These are phyloP conservation scores for Akebia trifoliata DNA, from an alignment of 164 flowering plant genomes.

Conservation along the genomic window DNA sequence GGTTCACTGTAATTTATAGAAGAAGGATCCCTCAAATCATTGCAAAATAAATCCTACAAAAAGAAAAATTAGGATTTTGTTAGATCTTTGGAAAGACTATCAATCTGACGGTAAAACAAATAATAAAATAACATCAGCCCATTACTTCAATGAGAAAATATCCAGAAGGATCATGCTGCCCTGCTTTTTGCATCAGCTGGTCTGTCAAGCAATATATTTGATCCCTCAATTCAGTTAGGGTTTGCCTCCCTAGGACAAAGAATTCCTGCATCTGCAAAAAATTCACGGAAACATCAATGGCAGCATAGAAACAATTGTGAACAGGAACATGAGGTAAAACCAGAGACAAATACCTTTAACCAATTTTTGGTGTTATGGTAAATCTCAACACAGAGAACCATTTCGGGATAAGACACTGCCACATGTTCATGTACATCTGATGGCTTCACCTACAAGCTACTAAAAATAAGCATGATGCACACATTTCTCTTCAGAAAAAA, in stretches of 20 bases:
- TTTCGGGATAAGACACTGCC: conserved; percentile 48
- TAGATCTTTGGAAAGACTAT: neutral
- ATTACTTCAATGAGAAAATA: conserved; percentile 87
- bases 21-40: conserved; percentile 67
- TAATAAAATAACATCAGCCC: conserved; percentile 2
- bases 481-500: no score
- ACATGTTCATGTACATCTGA: conserved; percentile 27
- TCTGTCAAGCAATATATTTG: conserved; percentile 72
- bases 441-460: conserved; percentile 37
- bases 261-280: conserved; percentile 67
- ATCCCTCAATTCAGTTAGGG: conserved; percentile 73
- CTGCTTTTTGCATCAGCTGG: conserved; percentile 69
- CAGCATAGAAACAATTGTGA: neutral
- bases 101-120: neutral
- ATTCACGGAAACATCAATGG: neutral
- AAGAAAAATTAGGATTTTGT: neutral
- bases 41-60: conserved; percentile 72
- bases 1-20: conserved; percentile 78
- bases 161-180: conserved; percentile 73
- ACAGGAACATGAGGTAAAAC: no score
- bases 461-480: neutral
- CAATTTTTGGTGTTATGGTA: conserved; percentile 35
- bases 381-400: conserved; percentile 70
- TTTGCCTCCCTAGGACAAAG: conserved; percentile 72
- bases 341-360: conserved; percentile 36